A percentile compares a stretch with the other conserved stretches of the same genome.
Conservation (phyloP, 2,329 filamentous ascomycete genomes). For the Trichoderma citrinoviride region DNA sequence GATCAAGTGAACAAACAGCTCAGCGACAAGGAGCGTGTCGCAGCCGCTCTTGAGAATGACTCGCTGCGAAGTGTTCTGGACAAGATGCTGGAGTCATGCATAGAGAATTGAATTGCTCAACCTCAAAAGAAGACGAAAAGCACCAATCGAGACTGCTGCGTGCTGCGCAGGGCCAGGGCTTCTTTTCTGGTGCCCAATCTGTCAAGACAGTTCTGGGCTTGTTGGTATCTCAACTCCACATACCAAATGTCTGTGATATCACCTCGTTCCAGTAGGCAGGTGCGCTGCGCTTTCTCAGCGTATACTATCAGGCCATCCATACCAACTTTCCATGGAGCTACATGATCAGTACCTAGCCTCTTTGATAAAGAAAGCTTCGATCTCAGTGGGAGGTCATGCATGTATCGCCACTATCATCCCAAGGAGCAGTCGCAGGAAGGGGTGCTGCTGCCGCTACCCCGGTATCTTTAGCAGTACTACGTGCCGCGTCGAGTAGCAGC, state of each 20-base stretch:
- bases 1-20: conserved; percentile 97
- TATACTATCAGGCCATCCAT: background rate
- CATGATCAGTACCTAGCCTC: background rate
- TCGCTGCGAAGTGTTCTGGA: conserved; percentile 82
- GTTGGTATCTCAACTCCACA: background rate
- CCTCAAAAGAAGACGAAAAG: background rate
- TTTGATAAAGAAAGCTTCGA: background rate
- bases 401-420: background rate
- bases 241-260: background rate
- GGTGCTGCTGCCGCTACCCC: background rate
- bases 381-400: background rate
- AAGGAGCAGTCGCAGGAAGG: background rate
- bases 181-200: background rate
- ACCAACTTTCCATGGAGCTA: background rate
- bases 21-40: conserved; percentile 92
- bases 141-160: background rate
- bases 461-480: background rate
- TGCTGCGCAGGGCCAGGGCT: background rate
- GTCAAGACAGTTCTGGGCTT: background rate
- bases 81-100: conserved; percentile 79
- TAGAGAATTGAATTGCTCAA: background rate
- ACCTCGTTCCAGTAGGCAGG: background rate
- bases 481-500: background rate
- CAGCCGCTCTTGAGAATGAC: conserved; percentile 90
- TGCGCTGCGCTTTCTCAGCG: background rate